Percentiles rank a stretch among this genome's conserved stretches.
Evolutionary conservation across 768 basidiomycete genomes (phyloP).

Genomic region (Mycena capillaripes): DNA sequence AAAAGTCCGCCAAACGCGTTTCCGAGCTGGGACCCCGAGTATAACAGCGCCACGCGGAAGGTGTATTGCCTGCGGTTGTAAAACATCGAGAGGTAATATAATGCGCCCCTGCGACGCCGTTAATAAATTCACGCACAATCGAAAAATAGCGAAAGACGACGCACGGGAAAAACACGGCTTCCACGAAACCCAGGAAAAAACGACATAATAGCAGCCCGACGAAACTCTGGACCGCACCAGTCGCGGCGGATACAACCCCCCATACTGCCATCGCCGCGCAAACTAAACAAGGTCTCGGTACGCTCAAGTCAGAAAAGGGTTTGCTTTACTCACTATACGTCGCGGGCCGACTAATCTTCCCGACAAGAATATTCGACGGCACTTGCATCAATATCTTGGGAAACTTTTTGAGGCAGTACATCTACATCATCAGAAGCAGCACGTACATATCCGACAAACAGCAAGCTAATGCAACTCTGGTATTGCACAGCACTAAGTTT

Average conservation of each 20-base stretch:
- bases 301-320: not conserved
- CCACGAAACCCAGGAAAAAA: conserved; percentile 69
- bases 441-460: conserved; percentile 33
- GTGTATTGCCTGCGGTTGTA: conserved; percentile 33
- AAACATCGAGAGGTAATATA: conserved; percentile 27
- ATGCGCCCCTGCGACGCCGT: conserved; percentile 46
- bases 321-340: conserved; percentile 22
- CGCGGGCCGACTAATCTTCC: conserved; percentile 31
- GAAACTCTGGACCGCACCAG: conserved; percentile 49
- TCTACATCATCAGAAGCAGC: not conserved
- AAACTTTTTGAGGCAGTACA: not conserved
- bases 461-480: conserved; percentile 31
- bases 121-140: conserved; percentile 20
- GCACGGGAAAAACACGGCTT: conserved; percentile 62
- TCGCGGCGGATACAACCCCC: conserved; percentile 32
- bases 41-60: conserved; percentile 56
- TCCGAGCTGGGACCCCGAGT: conserved; percentile 64
- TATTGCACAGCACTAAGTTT: conserved; percentile 28
- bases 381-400: conserved; percentile 33
- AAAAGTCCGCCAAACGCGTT: conserved; percentile 68
- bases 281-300: not conserved
- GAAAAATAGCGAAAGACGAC: conserved; percentile 39
- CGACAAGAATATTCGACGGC: conserved; percentile 34
- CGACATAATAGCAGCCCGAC: conserved; percentile 57
- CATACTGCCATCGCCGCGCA: conserved; percentile 31